A percentile compares a stretch with the other conserved stretches of the same genome.
Conservation (phyloP, 805 yeast genomes). For the Metschnikowia picachoensis region DNA sequence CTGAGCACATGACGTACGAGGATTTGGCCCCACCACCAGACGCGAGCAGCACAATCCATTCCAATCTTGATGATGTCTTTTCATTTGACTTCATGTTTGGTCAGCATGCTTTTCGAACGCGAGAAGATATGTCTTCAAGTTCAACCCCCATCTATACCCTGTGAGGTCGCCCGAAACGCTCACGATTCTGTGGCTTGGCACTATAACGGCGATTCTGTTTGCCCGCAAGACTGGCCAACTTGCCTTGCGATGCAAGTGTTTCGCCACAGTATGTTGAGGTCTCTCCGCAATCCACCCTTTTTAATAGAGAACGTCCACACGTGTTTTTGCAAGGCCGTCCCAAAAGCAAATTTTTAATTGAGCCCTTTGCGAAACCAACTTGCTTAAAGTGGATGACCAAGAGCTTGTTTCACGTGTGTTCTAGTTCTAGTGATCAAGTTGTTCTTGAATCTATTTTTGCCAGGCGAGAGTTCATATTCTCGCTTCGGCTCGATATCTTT, state of each 20-base stretch:
- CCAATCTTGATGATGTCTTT: slow-evolving; percentile 8
- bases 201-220: slow-evolving; percentile 35
- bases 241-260: slow-evolving; percentile 30
- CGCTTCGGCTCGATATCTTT: slow-evolving; percentile 8
- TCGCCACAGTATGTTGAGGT: slow-evolving; percentile 34
- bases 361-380: slow-evolving; percentile 6
- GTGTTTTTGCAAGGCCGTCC: slow-evolving; percentile 35
- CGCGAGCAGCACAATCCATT: neutral
- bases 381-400: slow-evolving; percentile 7
- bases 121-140: slow-evolving; percentile 23
- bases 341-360: slow-evolving; percentile 23
- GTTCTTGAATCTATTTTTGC: slow-evolving; percentile 2
- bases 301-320: slow-evolving; percentile 35
- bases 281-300: slow-evolving; percentile 24
- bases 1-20: slow-evolving; percentile 4
- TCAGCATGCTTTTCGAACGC: slow-evolving; percentile 9
- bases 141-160: slow-evolving; percentile 39
- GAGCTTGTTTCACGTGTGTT: slow-evolving; percentile 1
- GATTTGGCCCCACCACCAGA: slow-evolving; percentile 7
- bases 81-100: slow-evolving; percentile 14
- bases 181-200: slow-evolving; percentile 44
- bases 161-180: slow-evolving; percentile 28
- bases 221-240: slow-evolving; percentile 39
- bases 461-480: slow-evolving; percentile 7
- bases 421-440: neutral